Base-by-base conservation (phyloP, 148 eudicot species). In the Amaranthus hypochondriacus region DNA sequence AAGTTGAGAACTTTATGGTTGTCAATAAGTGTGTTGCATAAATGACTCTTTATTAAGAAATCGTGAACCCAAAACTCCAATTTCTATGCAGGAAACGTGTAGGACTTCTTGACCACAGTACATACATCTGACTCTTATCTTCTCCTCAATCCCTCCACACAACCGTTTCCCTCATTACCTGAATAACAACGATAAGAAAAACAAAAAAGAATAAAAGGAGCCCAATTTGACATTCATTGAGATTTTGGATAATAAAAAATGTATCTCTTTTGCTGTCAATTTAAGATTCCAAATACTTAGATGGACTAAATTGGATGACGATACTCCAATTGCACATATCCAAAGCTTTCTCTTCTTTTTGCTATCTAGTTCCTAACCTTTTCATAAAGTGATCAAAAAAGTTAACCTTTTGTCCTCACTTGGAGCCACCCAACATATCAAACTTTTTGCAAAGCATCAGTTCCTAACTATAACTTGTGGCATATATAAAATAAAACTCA, bases 271-370 rank as follows among this genome's bases (percentile, higher is more conserved):
- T 50, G 67, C 68, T 67, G 62, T 62, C 39, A 28, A 28, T 50
- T 51, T 39, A 68, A 68, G 56, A 75, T 80, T 71, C 76, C 75
- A 66, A 69, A 62, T 68, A 28, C 39, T 28, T 28, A 28, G 39
- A 28, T 28, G 39, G 39, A 64, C 78, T 49, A 46, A 9, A 53
- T 42, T 58, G 58, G 79, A 80, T 66, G 69, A 50, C 58, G 76
- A 71, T 70, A 75, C 68, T 75, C 66, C 68, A 75, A 42, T 56
- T 48, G 18, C 71, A 15, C 62, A 62, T 44, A 21, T 53, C 70
- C 74, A 21, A 5, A n/a, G 4, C 56, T 61, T 54, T 74, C 42
- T 47, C 39, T 28, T 53, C 14, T 64, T 39, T 21, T 56, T 5
- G 7, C 59, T 77, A 71, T 77, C 59, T 14, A 66, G n/a, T 48